Evolutionary conservation across 805 yeast species (phyloP).

Genomic region (Tetrapisispora arboricola): DNA sequence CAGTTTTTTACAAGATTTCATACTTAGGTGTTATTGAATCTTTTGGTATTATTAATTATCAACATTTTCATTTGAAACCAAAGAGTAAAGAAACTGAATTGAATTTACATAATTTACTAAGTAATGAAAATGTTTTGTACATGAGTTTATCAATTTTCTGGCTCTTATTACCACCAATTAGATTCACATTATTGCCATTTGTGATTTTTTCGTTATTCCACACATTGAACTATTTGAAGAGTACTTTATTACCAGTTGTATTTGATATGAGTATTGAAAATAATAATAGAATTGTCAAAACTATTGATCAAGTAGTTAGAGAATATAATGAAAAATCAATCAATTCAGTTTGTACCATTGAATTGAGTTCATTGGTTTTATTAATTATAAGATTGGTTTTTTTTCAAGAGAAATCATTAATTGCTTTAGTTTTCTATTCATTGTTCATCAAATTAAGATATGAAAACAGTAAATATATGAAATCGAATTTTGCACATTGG

Average conservation of each 20-base stretch:
- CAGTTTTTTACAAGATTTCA: conserved; percentile 46
- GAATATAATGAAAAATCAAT: conserved; percentile 50
- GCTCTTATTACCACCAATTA: conserved; percentile 48
- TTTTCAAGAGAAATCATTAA: conserved; percentile 55
- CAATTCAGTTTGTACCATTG: conserved; percentile 50
- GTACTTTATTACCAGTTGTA: conserved; percentile 55
- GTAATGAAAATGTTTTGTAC: conserved; percentile 69
- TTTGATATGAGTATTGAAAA: conserved; percentile 16
- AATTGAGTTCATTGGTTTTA: conserved; percentile 35
- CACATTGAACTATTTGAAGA: conserved; percentile 57
- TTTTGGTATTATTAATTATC: conserved; percentile 66
- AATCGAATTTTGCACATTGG: conserved; percentile 54
- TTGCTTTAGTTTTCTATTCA: conserved; percentile 43
- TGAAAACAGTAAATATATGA: conserved; percentile 65
- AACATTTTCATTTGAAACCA: conserved; percentile 34
- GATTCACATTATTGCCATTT: conserved; percentile 62
- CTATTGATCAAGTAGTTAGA: conserved; percentile 37
- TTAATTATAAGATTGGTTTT: conserved; percentile 44
- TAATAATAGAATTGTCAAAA: conserved; percentile 24
- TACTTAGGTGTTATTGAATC: conserved; percentile 59
- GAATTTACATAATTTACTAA: conserved; percentile 22
- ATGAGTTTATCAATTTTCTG: conserved; percentile 45
- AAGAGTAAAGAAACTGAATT: conserved; percentile 8
- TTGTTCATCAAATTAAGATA: conserved; percentile 67
- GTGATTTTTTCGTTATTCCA: conserved; percentile 75